These are phyloP conservation scores for Thermochaetoides thermophila DNA, from an alignment of 495 filamentous ascomycete genomes.

Conservation along the genomic window DNA sequence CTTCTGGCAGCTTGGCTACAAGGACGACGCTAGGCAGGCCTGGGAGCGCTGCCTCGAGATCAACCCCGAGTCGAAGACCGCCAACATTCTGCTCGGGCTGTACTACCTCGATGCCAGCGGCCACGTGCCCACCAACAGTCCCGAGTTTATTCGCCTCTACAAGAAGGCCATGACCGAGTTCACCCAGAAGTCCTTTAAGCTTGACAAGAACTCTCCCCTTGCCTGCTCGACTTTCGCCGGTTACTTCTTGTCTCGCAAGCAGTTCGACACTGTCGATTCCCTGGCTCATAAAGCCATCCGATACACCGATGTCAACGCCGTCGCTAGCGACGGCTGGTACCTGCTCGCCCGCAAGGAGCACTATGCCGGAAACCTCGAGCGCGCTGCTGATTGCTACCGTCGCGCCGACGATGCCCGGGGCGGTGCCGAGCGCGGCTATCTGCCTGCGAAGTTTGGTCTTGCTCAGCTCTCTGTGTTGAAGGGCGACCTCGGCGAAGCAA, in stretches of 20 bases:
- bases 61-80: constrained; percentile 79
- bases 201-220: constrained; percentile 85
- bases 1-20: constrained; percentile 85
- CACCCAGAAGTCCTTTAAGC: constrained; percentile 83
- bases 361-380: constrained; percentile 47
- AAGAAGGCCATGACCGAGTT: constrained; percentile 89
- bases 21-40: constrained; percentile 75
- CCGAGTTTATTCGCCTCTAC: constrained; percentile 65
- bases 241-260: constrained; percentile 72
- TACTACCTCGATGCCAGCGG: constrained; percentile 77
- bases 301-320: constrained; percentile 83
- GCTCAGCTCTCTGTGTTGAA: constrained; percentile 77
- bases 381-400: constrained; percentile 67
- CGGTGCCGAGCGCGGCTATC: constrained; percentile 69
- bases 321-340: constrained; percentile 96
- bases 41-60: constrained; percentile 82
- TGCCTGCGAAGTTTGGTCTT: constrained; percentile 84
- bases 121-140: constrained; percentile 56
- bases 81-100: constrained; percentile 75
- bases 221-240: constrained; percentile 78
- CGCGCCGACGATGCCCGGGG: constrained; percentile 81
- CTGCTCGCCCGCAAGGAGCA: constrained; percentile 81
- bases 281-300: constrained; percentile 89
- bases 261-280: constrained; percentile 61
- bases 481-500: constrained; percentile 77